phyloP scores from a whole-genome alignment of 495 filamentous ascomycete species.

The Mytilinidion resinicola region DNA sequence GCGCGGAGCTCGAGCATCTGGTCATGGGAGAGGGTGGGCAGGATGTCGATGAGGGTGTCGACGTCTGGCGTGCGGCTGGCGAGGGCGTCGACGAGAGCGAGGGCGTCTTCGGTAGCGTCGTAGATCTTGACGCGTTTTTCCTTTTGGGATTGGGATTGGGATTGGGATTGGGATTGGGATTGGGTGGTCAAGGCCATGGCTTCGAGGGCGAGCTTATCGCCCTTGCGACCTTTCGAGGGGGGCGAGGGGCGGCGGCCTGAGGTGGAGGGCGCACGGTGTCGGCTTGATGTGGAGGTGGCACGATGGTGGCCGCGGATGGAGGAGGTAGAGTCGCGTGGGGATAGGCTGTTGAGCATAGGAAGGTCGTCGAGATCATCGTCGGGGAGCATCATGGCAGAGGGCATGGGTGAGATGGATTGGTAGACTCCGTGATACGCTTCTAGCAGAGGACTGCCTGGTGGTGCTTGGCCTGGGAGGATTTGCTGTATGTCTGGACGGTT shows the following conservation, averaged over 20 bases:
- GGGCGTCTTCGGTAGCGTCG: conserved; percentile 72
- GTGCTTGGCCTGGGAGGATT: conserved; percentile 39
- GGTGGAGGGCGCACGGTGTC: conserved; percentile 9
- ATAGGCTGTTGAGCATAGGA: conserved; percentile 23
- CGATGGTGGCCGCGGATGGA: conserved; percentile 20
- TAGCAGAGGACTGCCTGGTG: conserved; percentile 72
- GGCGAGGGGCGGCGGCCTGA: neutral
- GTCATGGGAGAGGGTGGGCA: conserved; percentile 76
- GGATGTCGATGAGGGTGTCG: conserved; percentile 69
- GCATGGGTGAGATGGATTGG: conserved; percentile 93
- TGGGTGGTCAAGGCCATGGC: neutral
- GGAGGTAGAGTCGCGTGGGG: conserved; percentile 16
- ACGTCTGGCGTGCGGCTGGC: conserved; percentile 58
- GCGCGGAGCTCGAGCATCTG: conserved; percentile 75
- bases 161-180: conserved; percentile 1
- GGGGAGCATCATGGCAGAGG: conserved; percentile 56
- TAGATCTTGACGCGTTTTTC: conserved; percentile 59
- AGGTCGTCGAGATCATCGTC: conserved; percentile 37
- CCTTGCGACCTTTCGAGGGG: neutral
- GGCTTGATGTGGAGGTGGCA: conserved; percentile 8
- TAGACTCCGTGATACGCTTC: conserved; percentile 94
- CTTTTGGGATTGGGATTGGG: conserved; percentile 5
- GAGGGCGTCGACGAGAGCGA: conserved; percentile 66
- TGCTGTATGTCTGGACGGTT: conserved; percentile 30
- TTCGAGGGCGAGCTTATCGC: conserved; percentile 16